These are phyloP conservation scores for Colletotrichum shisoi DNA, from an alignment of 2,329 filamentous ascomycete genomes.

Conservation along the genomic window DNA sequence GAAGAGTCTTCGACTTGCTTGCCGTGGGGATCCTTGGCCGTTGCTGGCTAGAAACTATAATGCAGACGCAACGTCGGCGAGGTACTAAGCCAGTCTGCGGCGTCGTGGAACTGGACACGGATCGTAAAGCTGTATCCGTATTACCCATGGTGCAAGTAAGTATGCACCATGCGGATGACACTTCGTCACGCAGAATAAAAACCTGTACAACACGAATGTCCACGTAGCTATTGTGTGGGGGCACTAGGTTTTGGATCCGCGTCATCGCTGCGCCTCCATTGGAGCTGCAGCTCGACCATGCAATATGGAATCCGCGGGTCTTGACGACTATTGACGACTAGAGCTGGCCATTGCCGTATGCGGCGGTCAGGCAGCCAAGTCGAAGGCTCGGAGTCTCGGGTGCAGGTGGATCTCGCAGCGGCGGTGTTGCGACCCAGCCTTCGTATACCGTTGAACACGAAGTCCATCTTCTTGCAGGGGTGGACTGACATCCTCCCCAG, in stretches of 20 bases:
- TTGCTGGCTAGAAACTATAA: not conserved
- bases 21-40: conserved; percentile 5
- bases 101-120: conserved; percentile 20
- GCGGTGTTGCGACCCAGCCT: conserved; percentile 28
- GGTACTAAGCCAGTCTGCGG: conserved; percentile 12
- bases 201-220: not conserved
- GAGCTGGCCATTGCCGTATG: conserved; percentile 17
- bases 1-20: not conserved
- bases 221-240: conserved; percentile 22
- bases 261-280: conserved; percentile 29
- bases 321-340: conserved; percentile 22
- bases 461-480: conserved; percentile 27
- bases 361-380: conserved; percentile 29
- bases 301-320: conserved; percentile 31
- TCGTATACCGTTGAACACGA: conserved; percentile 38
- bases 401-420: conserved; percentile 29
- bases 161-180: conserved; percentile 9
- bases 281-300: conserved; percentile 31
- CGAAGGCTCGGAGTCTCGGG: conserved; percentile 29
- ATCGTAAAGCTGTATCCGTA: not conserved
- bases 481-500: conserved; percentile 15
- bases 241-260: conserved; percentile 26
- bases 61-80: not conserved
- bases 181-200: not conserved
- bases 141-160: not conserved